Conservation (phyloP, 768 basidiomycete species). For the Kwoniella sp. region DNA sequence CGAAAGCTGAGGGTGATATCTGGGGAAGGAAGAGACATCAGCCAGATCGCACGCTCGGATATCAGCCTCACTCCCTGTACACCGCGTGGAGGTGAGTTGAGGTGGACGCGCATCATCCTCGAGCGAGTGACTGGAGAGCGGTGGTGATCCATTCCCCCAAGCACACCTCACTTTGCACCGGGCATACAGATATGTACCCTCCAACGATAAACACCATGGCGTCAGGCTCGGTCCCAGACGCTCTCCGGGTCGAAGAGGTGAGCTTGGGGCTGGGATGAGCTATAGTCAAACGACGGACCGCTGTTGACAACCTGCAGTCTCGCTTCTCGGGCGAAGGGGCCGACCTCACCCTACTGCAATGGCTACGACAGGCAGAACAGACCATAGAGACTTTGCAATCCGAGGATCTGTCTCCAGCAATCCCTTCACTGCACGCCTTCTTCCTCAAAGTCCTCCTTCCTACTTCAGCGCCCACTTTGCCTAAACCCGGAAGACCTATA, state of each 20-base stretch:
- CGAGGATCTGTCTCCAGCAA: conserved; percentile 23
- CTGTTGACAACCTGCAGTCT: conserved; percentile 14
- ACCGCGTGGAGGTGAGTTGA: no score
- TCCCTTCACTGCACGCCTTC: conserved; percentile 36
- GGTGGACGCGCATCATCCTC: no score
- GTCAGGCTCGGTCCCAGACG: conserved; percentile 8
- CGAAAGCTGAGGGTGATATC: no score
- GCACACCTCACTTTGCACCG: no score
- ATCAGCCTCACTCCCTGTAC: no score
- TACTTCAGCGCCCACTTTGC: conserved; percentile 56
- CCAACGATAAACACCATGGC: conserved; percentile 9
- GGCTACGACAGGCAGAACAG: conserved; percentile 42
- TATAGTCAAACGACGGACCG: not conserved
- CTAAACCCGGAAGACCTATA: conserved; percentile 80
- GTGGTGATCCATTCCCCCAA: no score
- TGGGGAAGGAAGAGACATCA: no score
- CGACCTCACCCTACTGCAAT: conserved; percentile 43
- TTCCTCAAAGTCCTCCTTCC: conserved; percentile 64
- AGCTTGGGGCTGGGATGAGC: not conserved
- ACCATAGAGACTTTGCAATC: conserved; percentile 34
- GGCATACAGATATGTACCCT: no score
- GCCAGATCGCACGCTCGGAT: no score
- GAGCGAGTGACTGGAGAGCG: no score
- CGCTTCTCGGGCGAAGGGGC: conserved; percentile 40
- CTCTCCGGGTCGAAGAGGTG: conserved; percentile 18